These are phyloP conservation scores for Suillus tomentosus DNA, from an alignment of 768 basidiomycete genomes.

Conservation along the genomic window DNA sequence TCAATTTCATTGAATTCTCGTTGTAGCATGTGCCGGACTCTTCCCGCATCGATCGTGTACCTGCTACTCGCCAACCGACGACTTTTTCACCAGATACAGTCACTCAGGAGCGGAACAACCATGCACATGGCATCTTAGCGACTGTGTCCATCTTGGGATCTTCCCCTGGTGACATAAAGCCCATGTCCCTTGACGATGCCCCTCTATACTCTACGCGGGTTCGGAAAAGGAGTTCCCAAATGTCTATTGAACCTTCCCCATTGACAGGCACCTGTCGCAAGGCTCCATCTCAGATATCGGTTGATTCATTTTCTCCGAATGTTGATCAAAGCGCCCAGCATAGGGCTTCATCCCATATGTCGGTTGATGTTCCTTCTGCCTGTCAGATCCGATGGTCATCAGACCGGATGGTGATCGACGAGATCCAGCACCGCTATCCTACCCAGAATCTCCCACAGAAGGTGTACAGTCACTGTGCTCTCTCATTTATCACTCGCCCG, in stretches of 20 bases:
- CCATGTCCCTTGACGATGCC: slow-evolving; percentile 4
- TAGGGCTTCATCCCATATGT: background rate
- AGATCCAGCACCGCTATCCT: background rate
- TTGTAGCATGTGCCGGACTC: background rate
- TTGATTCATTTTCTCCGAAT: background rate
- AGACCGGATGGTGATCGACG: slow-evolving; percentile 3
- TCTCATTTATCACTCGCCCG: background rate
- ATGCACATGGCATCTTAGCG: background rate
- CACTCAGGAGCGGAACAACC: background rate
- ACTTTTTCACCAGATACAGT: background rate
- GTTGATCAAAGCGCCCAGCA: background rate
- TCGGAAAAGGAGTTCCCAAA: background rate
- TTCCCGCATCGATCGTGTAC: background rate
- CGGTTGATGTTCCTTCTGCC: background rate
- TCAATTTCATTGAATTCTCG: background rate
- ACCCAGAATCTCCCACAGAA: slow-evolving; percentile 1
- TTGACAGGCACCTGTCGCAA: background rate
- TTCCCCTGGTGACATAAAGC: background rate
- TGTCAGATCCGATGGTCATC: background rate
- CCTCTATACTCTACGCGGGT: background rate
- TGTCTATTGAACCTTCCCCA: background rate
- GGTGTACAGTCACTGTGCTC: no score
- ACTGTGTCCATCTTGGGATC: background rate
- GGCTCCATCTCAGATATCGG: background rate
- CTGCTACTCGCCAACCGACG: background rate